A percentile compares a stretch with the other conserved stretches of the same genome.
Conservation (phyloP, 257 asterid species). For the Forsythia suspensa region DNA sequence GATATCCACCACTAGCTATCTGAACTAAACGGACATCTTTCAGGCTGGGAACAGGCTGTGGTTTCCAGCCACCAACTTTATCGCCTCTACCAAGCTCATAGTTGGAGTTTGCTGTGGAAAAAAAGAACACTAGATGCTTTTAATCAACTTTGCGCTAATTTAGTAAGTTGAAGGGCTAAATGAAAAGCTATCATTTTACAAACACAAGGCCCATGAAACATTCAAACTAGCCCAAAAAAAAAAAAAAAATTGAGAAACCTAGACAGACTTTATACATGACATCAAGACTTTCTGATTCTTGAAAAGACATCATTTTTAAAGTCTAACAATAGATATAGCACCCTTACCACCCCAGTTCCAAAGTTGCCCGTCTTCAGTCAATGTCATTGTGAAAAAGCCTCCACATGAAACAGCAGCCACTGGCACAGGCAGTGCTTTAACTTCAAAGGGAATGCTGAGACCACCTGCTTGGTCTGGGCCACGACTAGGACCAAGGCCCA, state of each 20-base stretch:
- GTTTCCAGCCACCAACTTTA: conserved; percentile 92
- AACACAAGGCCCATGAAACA: neutral
- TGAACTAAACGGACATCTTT: conserved; percentile 68
- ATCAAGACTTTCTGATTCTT: too few species aligned
- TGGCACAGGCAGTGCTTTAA: conserved; percentile 66
- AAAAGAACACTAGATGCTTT: conserved; percentile 1
- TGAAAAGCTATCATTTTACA: neutral
- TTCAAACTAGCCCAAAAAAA: neutral
- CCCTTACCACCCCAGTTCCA: conserved; percentile 98
- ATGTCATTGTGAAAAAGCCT: conserved; percentile 95
- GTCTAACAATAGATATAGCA: conserved; percentile 5
- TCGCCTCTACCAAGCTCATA: conserved; percentile 98
- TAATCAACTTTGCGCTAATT: conserved; percentile 9
- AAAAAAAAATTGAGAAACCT: neutral
- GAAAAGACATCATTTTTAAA: neutral
- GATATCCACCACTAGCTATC: conserved; percentile 96
- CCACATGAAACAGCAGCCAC: conserved; percentile 94
- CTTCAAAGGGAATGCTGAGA: conserved; percentile 77
- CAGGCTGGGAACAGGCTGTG: conserved; percentile 79
- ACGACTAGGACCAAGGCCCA: conserved; percentile 96
- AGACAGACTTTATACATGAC: neutral
- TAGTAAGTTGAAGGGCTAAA: neutral
- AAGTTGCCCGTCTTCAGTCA: conserved; percentile 80
- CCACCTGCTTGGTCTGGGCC: conserved; percentile 96
- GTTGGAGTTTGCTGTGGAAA: conserved; percentile 80